Conservation (phyloP, 345 rosid species). For the Euphorbia pulcherrima region DNA sequence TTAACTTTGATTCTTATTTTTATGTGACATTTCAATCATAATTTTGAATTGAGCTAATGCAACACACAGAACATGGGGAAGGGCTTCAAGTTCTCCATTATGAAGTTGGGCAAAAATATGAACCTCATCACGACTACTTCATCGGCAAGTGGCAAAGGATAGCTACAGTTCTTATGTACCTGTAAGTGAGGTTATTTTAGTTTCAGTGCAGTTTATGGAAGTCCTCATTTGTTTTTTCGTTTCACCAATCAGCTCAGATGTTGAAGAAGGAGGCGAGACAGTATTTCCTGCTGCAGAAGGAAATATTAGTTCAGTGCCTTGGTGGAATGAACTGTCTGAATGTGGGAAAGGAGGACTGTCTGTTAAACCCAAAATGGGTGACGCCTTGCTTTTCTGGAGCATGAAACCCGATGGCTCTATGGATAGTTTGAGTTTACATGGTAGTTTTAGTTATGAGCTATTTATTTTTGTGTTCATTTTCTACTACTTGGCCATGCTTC, state of each 20-base stretch:
- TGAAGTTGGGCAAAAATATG: constrained; percentile 90
- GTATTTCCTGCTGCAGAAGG: constrained; percentile 89
- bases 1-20: background rate
- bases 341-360: constrained; percentile 87
- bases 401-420: constrained; percentile 81
- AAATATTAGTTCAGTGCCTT: constrained; percentile 70
- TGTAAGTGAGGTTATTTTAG: constrained; percentile 44
- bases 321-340: constrained; percentile 89
- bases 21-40: background rate
- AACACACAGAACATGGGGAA: constrained; percentile 77
- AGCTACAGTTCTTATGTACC: constrained; percentile 95
- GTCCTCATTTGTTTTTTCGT: constrained; percentile 8
- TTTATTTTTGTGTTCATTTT: background rate
- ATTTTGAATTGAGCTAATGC: constrained; percentile 3
- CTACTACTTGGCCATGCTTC: background rate
- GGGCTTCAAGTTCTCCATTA: constrained; percentile 95
- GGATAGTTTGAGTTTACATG: constrained; percentile 85
- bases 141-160: constrained; percentile 85
- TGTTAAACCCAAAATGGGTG: constrained; percentile 88
- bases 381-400: constrained; percentile 98
- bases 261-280: constrained; percentile 97
- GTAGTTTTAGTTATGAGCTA: constrained; percentile 30
- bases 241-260: constrained; percentile 66
- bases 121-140: constrained; percentile 93
- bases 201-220: constrained; percentile 8